phyloP scores from a whole-genome alignment of 1,284 basidiomycete genomes.

The Wallemia ichthyophaga region DNA sequence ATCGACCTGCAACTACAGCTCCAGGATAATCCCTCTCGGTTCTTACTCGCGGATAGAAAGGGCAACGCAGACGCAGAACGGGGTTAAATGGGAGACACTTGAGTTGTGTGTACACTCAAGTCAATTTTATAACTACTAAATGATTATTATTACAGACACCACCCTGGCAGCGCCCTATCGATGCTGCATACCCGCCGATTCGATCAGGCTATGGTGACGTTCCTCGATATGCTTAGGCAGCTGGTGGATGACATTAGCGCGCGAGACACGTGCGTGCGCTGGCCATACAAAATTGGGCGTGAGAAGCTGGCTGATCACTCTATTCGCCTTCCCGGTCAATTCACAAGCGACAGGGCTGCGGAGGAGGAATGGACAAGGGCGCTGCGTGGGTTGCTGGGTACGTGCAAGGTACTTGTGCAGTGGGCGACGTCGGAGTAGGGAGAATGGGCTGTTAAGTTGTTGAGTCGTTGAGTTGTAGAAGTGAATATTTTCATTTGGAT shows the following conservation, averaged over 20 bases:
- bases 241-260: conserved; percentile 50
- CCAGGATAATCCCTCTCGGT: conserved; percentile 65
- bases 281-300: conserved; percentile 68
- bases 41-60: conserved; percentile 74
- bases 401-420: neutral
- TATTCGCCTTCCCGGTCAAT: conserved; percentile 63
- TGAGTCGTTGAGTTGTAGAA: too few species aligned
- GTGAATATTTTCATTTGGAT: too few species aligned
- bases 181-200: conserved; percentile 79
- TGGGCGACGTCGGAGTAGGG: neutral
- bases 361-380: conserved; percentile 92
- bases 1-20: conserved; percentile 22
- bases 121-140: neutral
- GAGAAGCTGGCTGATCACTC: conserved; percentile 88
- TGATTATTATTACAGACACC: conserved; percentile 31
- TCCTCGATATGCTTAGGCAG: conserved; percentile 77
- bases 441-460: too few species aligned
- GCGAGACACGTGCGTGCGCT: conserved; percentile 38
- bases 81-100: conserved; percentile 50
- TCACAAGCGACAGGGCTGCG: conserved; percentile 3
- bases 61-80: conserved; percentile 17
- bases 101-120: conserved; percentile 34
- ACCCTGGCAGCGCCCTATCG: conserved; percentile 33
- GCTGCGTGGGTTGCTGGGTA: conserved; percentile 46
- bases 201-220: conserved; percentile 81